Evolutionary conservation across 2,329 filamentous ascomycete genomes (phyloP), one percentile per base, ranked within the genome.

Genomic region (Alternaria sp.): DNA sequence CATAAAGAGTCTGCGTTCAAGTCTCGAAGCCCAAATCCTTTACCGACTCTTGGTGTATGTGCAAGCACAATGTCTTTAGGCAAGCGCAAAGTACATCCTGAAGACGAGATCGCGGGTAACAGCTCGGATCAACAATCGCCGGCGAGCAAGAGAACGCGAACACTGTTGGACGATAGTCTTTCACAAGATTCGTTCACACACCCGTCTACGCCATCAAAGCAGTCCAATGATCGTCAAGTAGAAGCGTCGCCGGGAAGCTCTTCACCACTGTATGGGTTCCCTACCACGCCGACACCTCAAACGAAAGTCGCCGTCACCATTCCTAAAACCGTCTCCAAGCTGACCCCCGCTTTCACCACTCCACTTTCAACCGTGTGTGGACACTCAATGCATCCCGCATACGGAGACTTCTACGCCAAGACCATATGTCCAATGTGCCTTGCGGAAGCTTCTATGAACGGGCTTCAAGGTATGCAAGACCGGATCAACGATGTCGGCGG

Each of bases 371-470:
- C 14, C 16, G 32, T 20, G 6, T 51, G 47, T 20, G 47, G 47
- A 24, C 47, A 51, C 20, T n/a, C 32, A 14, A 51, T 51, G 4
- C 47, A 51, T 51, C 47, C 47, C 32, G 47, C 20, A 7, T 51
- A 51, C 16, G 12, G 11, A 14, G 32, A 51, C 6, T 26, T 14
- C 1, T 51, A 51, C 32, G 14, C 20, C 20, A 38, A 51, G 38
- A 20, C 32, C 2, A 51, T 51, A 20, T 51, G 47, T 36, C 47
- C 32, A 11, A 51, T 26, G 32, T 51, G 47, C 16, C 2, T 51
- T 7, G 22, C 36, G 3, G 47, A 51, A n/a, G 32, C 18, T n/a
- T 38, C 14, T 6, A 51, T 36, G 47, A 26, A 51, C 16, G 18
- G 22, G 2, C 47, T 51, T 16, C 30, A 51, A 36, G 16, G 14